phyloP scores from a whole-genome alignment of 2,329 filamentous ascomycete genomes.

The Periconia digitata region DNA sequence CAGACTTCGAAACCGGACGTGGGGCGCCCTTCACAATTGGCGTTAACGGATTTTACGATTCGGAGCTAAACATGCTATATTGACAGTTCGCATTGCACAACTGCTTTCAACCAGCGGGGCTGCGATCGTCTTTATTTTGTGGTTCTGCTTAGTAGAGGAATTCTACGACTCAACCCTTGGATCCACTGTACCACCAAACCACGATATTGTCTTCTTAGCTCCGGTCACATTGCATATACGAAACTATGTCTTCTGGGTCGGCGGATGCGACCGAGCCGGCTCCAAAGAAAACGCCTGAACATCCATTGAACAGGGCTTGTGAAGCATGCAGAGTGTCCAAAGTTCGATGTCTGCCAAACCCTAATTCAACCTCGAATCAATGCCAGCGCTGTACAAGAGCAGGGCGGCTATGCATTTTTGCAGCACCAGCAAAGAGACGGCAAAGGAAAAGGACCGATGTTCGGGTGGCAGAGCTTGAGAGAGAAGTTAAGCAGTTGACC shows the following conservation, averaged over 20 bases:
- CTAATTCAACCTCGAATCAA: conserved; percentile 25
- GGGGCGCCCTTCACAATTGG: not conserved
- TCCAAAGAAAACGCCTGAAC: conserved; percentile 26
- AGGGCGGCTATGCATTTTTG: conserved; percentile 35
- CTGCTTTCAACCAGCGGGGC: not conserved
- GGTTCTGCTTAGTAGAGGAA: not conserved
- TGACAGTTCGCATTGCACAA: not conserved
- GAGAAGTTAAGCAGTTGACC: conserved; percentile 39
- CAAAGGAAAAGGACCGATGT: conserved; percentile 42
- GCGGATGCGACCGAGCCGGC: conserved; percentile 3
- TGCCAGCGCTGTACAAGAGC: conserved; percentile 41
- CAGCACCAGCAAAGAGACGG: conserved; percentile 37
- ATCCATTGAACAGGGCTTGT: conserved; percentile 38
- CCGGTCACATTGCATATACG: not conserved
- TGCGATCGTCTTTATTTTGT: not conserved
- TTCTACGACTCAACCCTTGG: not conserved
- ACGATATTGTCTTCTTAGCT: not conserved
- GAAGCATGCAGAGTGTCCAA: conserved; percentile 41
- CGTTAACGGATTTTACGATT: not conserved
- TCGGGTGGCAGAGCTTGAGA: conserved; percentile 40
- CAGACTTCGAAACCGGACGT: not conserved
- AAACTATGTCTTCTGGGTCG: conserved; percentile 10
- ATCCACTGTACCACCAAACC: not conserved
- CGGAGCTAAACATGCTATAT: not conserved
- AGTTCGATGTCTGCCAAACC: conserved; percentile 35